Evolutionary conservation across 2,329 filamentous ascomycete species (phyloP), one percentile per base, ranked within the genome.

Genomic region (Coniella lustricola): DNA sequence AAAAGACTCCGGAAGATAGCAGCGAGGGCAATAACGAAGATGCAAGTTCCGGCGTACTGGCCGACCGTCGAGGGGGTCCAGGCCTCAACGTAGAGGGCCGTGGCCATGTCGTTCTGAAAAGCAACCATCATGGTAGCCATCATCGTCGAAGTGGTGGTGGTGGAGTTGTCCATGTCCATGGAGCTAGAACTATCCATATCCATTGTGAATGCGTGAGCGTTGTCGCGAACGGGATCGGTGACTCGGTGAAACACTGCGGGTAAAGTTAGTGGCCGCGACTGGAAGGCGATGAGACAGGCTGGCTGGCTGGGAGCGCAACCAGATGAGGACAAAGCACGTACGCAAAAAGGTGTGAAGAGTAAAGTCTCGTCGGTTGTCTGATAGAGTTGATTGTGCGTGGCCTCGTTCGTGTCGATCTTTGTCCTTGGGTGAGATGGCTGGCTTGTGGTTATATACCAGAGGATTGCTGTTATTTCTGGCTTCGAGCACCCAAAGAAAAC

Each of bases 21-120:
- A 52, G 82, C 83, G 44, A 97, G 81, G 38, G 85, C 58, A 62
- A 95, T 82, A 51, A 96, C 77, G 69, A 96, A 96, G 64, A 96
- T 87, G 72, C 91, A 95, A 22, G 89, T 95, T 48, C 82, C 91
- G 2, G 88, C 89, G 67, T 96, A 97, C 51, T 76, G 70, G 57
- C 84, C 88, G 5, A 75, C 70, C 32, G 70, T 82, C 22, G 62
- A 67, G 4, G 91, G 91, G 2, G 85, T 85, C 89, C 90, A 97
- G 45, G 72, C 64, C 18, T 68, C 64, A 14, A 87, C 83, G 67
- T 70, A 81, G 51, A 81, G 71, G 0, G 77, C 63, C 4, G 76
- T 79, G 46, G 59, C 57, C 42, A 64, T 67, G 50, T 67, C 59
- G 53, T 66, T 77, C 55, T 82, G 82, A 74, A 93, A 93, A 55